Conservation (phyloP, 768 basidiomycete genomes). For the Dictyophora rubrovolvata region DNA sequence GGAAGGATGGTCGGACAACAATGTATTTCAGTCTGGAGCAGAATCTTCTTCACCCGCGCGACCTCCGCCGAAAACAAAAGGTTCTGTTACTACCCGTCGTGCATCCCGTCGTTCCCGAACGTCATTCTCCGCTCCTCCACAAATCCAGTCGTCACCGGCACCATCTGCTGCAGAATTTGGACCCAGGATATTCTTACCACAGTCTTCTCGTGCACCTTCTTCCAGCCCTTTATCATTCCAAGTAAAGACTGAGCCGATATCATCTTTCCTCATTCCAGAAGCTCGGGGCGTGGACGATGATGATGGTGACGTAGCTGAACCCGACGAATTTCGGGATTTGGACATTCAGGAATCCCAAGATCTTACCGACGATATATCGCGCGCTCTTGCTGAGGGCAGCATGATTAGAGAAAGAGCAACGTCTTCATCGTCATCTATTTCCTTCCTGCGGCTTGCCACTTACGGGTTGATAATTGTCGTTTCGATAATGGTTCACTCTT, state of each 20-base stretch:
- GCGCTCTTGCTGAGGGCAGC: conserved; percentile 29
- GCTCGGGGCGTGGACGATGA: conserved; percentile 20
- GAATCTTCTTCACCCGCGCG: conserved; percentile 75
- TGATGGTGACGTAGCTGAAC: conserved; percentile 13
- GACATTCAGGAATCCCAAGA: conserved; percentile 13
- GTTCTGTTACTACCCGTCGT: conserved; percentile 28
- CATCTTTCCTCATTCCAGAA: conserved; percentile 5
- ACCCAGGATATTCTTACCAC: conserved; percentile 36
- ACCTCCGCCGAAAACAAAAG: conserved; percentile 44
- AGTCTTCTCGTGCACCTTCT: not conserved
- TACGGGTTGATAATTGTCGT: conserved; percentile 26
- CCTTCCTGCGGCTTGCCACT: conserved; percentile 35
- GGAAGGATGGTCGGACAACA: conserved; percentile 85
- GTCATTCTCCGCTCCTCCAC: conserved; percentile 63
- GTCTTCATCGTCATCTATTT: conserved; percentile 16
- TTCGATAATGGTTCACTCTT: conserved; percentile 24
- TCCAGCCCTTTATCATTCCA: not conserved
- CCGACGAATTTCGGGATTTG: conserved; percentile 13
- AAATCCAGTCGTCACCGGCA: conserved; percentile 17
- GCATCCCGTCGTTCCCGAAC: conserved; percentile 46
- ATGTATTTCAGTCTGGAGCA: conserved; percentile 83
- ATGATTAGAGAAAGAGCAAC: conserved; percentile 4
- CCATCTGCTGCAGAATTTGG: conserved; percentile 34
- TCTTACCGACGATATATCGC: conserved; percentile 26
- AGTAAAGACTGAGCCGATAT: not conserved